A percentile compares a stretch with the other conserved stretches of the same genome.
phyloP scores from a whole-genome alignment of 768 basidiomycete species.

The Cantharellus cinnabarinus region DNA sequence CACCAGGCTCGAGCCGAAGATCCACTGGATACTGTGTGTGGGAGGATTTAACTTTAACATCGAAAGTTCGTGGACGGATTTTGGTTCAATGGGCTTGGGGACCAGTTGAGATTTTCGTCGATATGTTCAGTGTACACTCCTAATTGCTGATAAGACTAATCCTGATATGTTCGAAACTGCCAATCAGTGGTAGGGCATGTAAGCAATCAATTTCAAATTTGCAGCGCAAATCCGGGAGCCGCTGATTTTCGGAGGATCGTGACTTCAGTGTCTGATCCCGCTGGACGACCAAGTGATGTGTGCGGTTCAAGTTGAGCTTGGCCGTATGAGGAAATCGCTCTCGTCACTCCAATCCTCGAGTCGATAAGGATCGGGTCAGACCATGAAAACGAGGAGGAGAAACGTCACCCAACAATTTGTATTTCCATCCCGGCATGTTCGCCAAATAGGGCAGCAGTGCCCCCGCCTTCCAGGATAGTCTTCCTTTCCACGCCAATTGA shows the following conservation, averaged over 20 bases:
- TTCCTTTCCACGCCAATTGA: conserved; percentile 87
- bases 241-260: conserved; percentile 25
- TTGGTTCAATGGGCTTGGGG: too few species aligned
- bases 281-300: conserved; percentile 1
- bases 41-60: too few species aligned
- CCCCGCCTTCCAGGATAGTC: conserved; percentile 1
- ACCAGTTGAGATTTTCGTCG: too few species aligned
- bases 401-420: conserved; percentile 29
- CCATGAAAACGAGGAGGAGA: background rate
- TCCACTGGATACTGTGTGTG: too few species aligned
- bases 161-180: too few species aligned
- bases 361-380: conserved; percentile 18
- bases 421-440: conserved; percentile 51
- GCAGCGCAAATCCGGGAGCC: conserved; percentile 47
- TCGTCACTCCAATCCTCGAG: conserved; percentile 19
- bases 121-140: too few species aligned
- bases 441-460: conserved; percentile 51
- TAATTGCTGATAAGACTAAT: too few species aligned
- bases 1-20: too few species aligned
- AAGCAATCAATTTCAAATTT: conserved; percentile 24
- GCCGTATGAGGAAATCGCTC: conserved; percentile 44
- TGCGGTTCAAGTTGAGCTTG: conserved; percentile 14
- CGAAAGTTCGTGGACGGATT: too few species aligned
- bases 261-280: background rate
- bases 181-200: background rate